These are phyloP conservation scores for Hippophae gyantsensis DNA, from an alignment of 306 rosid genomes.

Conservation along the genomic window DNA sequence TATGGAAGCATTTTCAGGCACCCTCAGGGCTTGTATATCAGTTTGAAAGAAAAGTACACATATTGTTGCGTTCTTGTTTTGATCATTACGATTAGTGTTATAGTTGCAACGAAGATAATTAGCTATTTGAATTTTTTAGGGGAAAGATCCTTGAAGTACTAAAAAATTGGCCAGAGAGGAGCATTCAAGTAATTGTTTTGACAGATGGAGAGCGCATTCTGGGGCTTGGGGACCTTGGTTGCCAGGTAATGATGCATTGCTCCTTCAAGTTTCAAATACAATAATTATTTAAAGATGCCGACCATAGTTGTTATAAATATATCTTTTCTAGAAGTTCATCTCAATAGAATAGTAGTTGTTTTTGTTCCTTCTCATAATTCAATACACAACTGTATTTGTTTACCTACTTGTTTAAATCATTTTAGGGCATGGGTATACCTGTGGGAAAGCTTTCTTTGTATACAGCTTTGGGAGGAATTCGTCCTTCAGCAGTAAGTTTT, in stretches of 20 bases:
- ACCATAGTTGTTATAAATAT: too few species aligned
- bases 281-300: background rate
- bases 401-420: slow-evolving; percentile 9
- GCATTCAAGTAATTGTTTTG: slow-evolving; percentile 86
- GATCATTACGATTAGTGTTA: slow-evolving; percentile 6
- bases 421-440: slow-evolving; percentile 97
- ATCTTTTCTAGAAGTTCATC: too few species aligned
- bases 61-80: background rate
- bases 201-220: slow-evolving; percentile 96
- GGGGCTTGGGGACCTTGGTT: slow-evolving; percentile 98
- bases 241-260: slow-evolving; percentile 50
- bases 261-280: slow-evolving; percentile 9
- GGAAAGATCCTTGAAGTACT: slow-evolving; percentile 88
- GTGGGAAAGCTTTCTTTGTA: slow-evolving; percentile 95
- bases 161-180: slow-evolving; percentile 88
- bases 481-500: slow-evolving; percentile 81
- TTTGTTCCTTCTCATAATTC: slow-evolving; percentile 1
- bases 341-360: background rate
- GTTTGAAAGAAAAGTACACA: slow-evolving; percentile 80
- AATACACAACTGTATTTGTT: slow-evolving; percentile 1
- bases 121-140: slow-evolving; percentile 30
- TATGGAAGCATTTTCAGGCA: slow-evolving; percentile 86
- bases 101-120: slow-evolving; percentile 19
- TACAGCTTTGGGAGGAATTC: slow-evolving; percentile 91
- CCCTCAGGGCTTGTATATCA: slow-evolving; percentile 89